Evolutionary conservation across 805 yeast species (phyloP).

Genomic region (Blastobotrys muscicola): DNA sequence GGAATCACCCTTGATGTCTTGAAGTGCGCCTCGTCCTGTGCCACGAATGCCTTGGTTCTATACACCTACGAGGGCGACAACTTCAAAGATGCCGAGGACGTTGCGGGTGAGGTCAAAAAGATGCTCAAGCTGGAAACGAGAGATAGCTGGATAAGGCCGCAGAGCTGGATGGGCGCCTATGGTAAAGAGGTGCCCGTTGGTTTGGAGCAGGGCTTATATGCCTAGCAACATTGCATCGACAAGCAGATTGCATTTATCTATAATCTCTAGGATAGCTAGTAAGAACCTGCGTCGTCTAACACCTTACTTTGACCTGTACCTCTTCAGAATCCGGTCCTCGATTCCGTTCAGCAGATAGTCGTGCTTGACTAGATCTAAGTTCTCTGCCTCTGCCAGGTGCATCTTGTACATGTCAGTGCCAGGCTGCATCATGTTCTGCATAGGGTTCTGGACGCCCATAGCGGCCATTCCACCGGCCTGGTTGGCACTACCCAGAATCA

Average conservation of each 20-base stretch:
- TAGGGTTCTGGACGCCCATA: slow-evolving; percentile 18
- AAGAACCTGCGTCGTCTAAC: too few species aligned
- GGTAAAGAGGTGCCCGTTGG: slow-evolving; percentile 65
- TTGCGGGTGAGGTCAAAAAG: slow-evolving; percentile 34
- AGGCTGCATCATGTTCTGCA: slow-evolving; percentile 52
- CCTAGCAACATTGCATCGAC: slow-evolving; percentile 32
- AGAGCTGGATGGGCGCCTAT: slow-evolving; percentile 78
- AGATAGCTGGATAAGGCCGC: slow-evolving; percentile 43
- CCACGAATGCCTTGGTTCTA: slow-evolving; percentile 29
- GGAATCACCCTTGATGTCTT: slow-evolving; percentile 26
- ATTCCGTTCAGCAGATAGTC: slow-evolving; percentile 48
- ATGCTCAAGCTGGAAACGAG: slow-evolving; percentile 19
- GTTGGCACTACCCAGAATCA: slow-evolving; percentile 45
- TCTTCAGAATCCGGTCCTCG: slow-evolving; percentile 40
- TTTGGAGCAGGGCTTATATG: slow-evolving; percentile 68
- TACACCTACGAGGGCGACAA: slow-evolving; percentile 90
- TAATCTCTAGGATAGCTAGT: too few species aligned
- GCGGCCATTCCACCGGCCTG: slow-evolving; percentile 24
- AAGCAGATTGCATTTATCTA: too few species aligned
- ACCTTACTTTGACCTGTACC: too few species aligned
- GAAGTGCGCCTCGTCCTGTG: slow-evolving; percentile 1
- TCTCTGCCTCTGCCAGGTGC: slow-evolving; percentile 65
- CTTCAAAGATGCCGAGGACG: slow-evolving; percentile 51
- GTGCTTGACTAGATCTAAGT: slow-evolving; percentile 53
- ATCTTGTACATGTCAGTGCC: slow-evolving; percentile 43